Evolutionary conservation across 768 basidiomycete genomes (phyloP), one percentile per base, ranked within the genome.

Genomic region (Vararia minispora): DNA sequence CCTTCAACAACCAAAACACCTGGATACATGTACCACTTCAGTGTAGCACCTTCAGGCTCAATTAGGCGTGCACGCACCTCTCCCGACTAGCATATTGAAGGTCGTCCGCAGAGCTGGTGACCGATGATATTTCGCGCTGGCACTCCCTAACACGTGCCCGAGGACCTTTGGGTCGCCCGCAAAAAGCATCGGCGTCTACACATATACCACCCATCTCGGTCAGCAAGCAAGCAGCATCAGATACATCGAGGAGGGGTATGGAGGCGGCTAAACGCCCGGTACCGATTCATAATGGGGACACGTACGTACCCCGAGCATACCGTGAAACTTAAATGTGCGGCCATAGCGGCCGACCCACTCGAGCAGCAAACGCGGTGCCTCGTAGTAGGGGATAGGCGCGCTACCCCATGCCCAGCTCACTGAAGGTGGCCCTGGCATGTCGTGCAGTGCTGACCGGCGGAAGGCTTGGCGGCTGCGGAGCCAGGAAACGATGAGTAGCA

Each of bases 111-210:
- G 14, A 14, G 40, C 2, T 6, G 47, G 49, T 2, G 64, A 53
- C 47, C 65, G 66, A 10, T 53, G 57, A 34, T 52, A 59, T 28
- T 45, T 43, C 21, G 58, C 49, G 12, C 52, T 28, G 28, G n/a
- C n/a, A n/a, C 62, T 50, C 6, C 45, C 35, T 6, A 66, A 46
- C 24, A 65, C 51, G 34, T 63, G 55, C 5, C 49, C 42, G 13
- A 63, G 24, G 2, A 62, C 63, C 8, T 50, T 45, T 2, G 62
- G 52, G 44, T 67, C 65, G 16, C 52, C 42, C 3, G 61, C 57
- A 37, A 55, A 43, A 30, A 63, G 49, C 27, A 58, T 51, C 8
- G 47, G 40, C 12, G 17, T 1, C 46, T 47, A n/a, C n/a, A n/a
- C n/a, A n/a, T n/a, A n/a, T n/a, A n/a, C n/a, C n/a, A n/a, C n/a